Evolutionary conservation across 306 rosid species (phyloP).

Genomic region (Sicyos baderoa): DNA sequence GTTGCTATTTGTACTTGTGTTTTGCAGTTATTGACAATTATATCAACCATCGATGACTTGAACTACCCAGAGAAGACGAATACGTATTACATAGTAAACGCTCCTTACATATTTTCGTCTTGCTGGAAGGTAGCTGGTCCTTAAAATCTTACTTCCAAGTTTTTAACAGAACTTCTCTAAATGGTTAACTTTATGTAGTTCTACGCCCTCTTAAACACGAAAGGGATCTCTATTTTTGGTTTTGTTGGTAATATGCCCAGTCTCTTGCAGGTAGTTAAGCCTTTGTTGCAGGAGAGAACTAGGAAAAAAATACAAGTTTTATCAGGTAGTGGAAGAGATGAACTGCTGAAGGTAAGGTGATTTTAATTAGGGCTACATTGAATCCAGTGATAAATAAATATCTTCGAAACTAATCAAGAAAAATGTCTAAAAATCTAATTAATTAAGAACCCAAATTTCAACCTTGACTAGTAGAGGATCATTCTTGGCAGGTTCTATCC

Average conservation of each 20-base stretch:
- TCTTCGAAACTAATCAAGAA: background rate
- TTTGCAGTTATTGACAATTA: constrained; percentile 69
- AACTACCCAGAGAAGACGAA: constrained; percentile 95
- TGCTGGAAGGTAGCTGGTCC: constrained; percentile 61
- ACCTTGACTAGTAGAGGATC: background rate
- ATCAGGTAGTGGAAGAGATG: constrained; percentile 81
- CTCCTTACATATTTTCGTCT: constrained; percentile 77
- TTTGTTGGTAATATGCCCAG: background rate
- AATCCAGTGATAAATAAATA: background rate
- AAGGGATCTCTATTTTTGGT: background rate
- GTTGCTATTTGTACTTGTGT: constrained; percentile 16
- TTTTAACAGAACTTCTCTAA: background rate
- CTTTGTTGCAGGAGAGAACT: constrained; percentile 94
- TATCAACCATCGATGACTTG: constrained; percentile 85
- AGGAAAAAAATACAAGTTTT: constrained; percentile 79
- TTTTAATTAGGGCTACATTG: background rate
- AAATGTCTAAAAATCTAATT: background rate
- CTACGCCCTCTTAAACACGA: too few species aligned
- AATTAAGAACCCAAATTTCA: background rate
- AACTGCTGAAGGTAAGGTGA: constrained; percentile 59
- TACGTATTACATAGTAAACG: constrained; percentile 81
- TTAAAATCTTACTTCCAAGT: background rate
- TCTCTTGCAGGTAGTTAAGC: constrained; percentile 57
- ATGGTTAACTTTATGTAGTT: background rate
- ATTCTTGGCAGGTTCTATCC: background rate